Evolutionary conservation across 345 rosid genomes (phyloP), one percentile per base, ranked within the genome.

Genomic region (Gossypium sturtianum): DNA sequence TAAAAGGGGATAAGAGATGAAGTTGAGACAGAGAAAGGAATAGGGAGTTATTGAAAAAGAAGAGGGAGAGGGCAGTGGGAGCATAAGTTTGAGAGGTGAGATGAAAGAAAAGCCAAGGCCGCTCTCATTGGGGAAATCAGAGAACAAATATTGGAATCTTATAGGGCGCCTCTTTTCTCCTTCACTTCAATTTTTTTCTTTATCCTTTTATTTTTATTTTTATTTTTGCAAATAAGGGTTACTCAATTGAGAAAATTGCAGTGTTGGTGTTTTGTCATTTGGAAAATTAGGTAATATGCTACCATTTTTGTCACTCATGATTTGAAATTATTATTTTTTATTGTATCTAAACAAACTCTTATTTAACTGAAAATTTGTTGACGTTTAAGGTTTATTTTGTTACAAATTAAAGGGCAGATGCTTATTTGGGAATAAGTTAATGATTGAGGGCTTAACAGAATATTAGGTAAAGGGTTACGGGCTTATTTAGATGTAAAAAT

Each of bases 71-170:
- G 59, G 25, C 8, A 12, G n/a, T 5, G 15, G 63, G 15, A 66
- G 61, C 44, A 62, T 76, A 73, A 72, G 76, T 69, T 70, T 62
- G 77, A 59, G 73, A 76, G 67, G 75, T 25, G 77, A 13, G 85
- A 75, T 82, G 75, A 78, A 82, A 74, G 91, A 89, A 87, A 86
- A 79, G 87, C 82, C 88, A 85, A 81, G 82, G 57, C 85, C 78
- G 84, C 75, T 86, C 76, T 84, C 79, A 58, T 69, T 74, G 91
- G 79, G 78, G 76, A 80, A 76, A 82, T 78, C 81, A 76, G 84
- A 70, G 81, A 80, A 76, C 85, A 75, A 84, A 85, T 11, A 12
- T 77, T 75, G 88, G 88, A 84, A 83, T 88, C 87, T 90, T 73
- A 70, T 86, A 82, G 66, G 82, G 66, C 80, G 80, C 82, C 77